These are phyloP conservation scores for Lepiota subincarnata DNA, from an alignment of 768 basidiomycete species.

Conservation along the genomic window DNA sequence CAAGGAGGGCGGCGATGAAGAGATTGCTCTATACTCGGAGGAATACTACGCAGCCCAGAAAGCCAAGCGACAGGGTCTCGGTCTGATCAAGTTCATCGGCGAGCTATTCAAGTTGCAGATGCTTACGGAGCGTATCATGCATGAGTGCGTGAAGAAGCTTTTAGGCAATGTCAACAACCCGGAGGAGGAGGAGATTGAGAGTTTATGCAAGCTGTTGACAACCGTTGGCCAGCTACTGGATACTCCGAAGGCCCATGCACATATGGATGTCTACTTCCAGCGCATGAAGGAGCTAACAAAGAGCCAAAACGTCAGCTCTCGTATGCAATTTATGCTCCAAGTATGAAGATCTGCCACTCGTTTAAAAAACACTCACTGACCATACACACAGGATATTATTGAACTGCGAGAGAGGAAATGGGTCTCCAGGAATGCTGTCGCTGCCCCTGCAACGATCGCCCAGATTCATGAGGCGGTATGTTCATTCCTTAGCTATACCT, in stretches of 20 bases:
- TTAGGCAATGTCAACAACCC: conserved; percentile 91
- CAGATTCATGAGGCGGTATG: conserved; percentile 83
- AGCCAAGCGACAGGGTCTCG: conserved; percentile 95
- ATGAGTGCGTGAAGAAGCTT: conserved; percentile 95
- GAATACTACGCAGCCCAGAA: conserved; percentile 97
- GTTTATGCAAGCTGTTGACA: conserved; percentile 85
- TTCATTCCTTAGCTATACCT: conserved; percentile 15
- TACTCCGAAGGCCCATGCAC: conserved; percentile 71
- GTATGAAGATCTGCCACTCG: conserved; percentile 38
- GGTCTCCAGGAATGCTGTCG: conserved; percentile 64
- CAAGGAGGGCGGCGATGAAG: conserved; percentile 45
- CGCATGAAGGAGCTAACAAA: conserved; percentile 83
- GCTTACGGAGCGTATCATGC: conserved; percentile 97
- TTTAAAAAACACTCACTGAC: background rate
- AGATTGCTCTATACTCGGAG: conserved; percentile 83
- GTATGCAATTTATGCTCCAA: conserved; percentile 95
- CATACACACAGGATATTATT: conserved; percentile 67
- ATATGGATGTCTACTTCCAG: conserved; percentile 91
- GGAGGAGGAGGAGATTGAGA: conserved; percentile 97
- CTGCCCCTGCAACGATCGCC: conserved; percentile 84
- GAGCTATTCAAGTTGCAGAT: conserved; percentile 99
- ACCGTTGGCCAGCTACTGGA: conserved; percentile 88
- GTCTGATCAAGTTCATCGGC: conserved; percentile 97
- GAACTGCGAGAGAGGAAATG: conserved; percentile 85
- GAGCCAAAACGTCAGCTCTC: conserved; percentile 70